Conservation (phyloP, 768 basidiomycete genomes). For the Rhodotorula kratochvilovae region DNA sequence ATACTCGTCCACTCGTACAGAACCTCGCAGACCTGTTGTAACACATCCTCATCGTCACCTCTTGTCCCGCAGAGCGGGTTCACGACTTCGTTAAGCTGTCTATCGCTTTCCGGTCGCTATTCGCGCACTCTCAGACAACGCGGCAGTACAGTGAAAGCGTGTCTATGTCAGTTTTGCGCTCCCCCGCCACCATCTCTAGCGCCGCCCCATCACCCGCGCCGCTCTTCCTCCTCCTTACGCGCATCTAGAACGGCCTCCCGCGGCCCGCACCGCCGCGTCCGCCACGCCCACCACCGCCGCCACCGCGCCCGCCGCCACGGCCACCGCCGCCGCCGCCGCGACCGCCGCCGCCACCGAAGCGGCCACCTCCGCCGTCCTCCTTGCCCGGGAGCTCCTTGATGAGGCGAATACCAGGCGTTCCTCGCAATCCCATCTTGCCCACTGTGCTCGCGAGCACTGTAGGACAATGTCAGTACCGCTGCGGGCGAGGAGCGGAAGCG, state of each 20-base stretch:
- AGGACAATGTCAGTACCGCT: constrained; percentile 40
- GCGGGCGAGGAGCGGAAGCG: neutral
- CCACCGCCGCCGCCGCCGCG: constrained; percentile 6
- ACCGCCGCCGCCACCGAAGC: constrained; percentile 13
- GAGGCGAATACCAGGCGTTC: constrained; percentile 26
- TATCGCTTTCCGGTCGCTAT: no score
- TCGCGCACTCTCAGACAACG: no score
- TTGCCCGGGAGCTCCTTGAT: constrained; percentile 34
- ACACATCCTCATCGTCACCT: no score
- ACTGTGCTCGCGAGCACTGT: constrained; percentile 1
- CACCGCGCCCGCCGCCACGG: neutral
- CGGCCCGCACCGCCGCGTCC: neutral
- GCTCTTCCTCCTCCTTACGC: no score
- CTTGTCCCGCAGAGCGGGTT: no score
- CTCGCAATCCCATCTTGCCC: constrained; percentile 26
- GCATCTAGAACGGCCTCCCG: neutral
- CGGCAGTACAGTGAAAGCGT: no score
- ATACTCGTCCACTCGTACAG: neutral
- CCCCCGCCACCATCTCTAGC: no score
- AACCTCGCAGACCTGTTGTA: neutral
- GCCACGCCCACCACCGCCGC: neutral
- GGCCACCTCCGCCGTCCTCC: constrained; percentile 31
- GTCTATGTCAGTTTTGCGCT: no score
- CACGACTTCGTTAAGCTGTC: no score
- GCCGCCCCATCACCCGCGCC: no score